Evolutionary conservation across 2,329 filamentous ascomycete genomes (phyloP).

Genomic region (Trichophyton simii): DNA sequence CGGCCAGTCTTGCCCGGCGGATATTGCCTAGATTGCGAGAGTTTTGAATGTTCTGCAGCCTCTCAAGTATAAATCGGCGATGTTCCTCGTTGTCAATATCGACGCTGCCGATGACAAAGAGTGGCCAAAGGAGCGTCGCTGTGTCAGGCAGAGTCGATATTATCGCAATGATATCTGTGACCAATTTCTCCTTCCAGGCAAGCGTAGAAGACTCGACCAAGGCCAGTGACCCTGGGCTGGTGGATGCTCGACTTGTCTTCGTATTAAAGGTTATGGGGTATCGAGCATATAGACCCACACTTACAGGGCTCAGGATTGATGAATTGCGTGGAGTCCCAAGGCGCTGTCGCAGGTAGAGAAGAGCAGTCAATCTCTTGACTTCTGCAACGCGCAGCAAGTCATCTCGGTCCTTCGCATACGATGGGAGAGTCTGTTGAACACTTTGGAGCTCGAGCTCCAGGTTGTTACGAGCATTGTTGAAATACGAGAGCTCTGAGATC

Average conservation of each 20-base stretch:
- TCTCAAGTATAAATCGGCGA: conserved; percentile 21
- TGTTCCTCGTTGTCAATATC: conserved; percentile 18
- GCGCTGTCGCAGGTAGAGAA: conserved; percentile 20
- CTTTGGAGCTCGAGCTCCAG: conserved; percentile 8
- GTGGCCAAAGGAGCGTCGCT: conserved; percentile 17
- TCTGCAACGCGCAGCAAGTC: conserved; percentile 19
- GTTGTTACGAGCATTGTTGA: conserved; percentile 2
- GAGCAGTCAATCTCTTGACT: conserved; percentile 20
- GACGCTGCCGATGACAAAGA: conserved; percentile 19
- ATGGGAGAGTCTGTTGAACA: conserved; percentile 14
- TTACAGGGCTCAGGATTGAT: background rate
- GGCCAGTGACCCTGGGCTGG: background rate
- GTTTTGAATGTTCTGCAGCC: conserved; percentile 16
- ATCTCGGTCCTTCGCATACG: conserved; percentile 11
- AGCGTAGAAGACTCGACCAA: conserved; percentile 4
- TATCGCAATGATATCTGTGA: conserved; percentile 14
- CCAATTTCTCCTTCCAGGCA: conserved; percentile 11
- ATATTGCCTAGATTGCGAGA: conserved; percentile 21
- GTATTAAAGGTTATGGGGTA: conserved; percentile 1
- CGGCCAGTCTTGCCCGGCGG: conserved; percentile 15
- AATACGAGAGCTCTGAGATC: conserved; percentile 4
- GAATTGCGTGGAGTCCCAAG: conserved; percentile 12
- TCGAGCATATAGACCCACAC: background rate
- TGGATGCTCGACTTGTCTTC: background rate
- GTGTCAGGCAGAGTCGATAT: conserved; percentile 16